Evolutionary conservation across 805 yeast genomes (phyloP), one percentile per base, ranked within the genome.

Genomic region (Kazachstania bromeliacearum): DNA sequence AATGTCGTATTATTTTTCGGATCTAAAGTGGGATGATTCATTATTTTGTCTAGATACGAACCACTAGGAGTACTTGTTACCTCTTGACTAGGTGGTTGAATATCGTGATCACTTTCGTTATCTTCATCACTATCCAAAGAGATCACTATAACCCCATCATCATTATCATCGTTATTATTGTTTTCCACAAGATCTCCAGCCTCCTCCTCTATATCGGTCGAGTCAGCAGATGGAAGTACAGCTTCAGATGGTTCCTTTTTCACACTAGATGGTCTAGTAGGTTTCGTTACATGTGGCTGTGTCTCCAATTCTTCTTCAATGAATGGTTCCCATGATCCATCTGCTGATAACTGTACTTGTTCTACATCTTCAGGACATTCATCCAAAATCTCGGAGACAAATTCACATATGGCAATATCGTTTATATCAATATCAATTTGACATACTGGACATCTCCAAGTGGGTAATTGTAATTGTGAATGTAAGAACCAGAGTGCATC

Each of bases 371-470:
- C 70, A 2, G 60, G 55, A 0, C 85, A 77, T 2, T 54, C 47
- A 1, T 65, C 50, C 16, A 92, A 50, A 31, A 92, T 75, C n/a
- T 79, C 80, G 27, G 57, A 50, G 34, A 82, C 71, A 53, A 75
- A 92, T 43, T 84, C 95, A 46, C 84, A 85, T 0, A 87, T 63
- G 0, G 81, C 77, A 36, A 92, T 54, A 42, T 78, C 79, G 8
- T 70, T 68, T 9, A 77, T 60, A 3, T 64, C 57, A 2, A 85
- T 59, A 2, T 53, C 51, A 4, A 60, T 62, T 42, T 71, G 72
- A 55, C 98, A 92, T 3, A 85, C 67, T 0, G 96, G 96, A 52
- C 98, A 92, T 32, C 62, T 62, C 96, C 96, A 88, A 0, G 83
- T 74, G 0, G 95, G 81, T 0, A 82, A 73, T 51, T 81, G 89